Percentiles rank a stretch among this genome's conserved stretches.
Evolutionary conservation across 2,329 filamentous ascomycete species (phyloP).

Genomic region (Scedosporium dehoogii): DNA sequence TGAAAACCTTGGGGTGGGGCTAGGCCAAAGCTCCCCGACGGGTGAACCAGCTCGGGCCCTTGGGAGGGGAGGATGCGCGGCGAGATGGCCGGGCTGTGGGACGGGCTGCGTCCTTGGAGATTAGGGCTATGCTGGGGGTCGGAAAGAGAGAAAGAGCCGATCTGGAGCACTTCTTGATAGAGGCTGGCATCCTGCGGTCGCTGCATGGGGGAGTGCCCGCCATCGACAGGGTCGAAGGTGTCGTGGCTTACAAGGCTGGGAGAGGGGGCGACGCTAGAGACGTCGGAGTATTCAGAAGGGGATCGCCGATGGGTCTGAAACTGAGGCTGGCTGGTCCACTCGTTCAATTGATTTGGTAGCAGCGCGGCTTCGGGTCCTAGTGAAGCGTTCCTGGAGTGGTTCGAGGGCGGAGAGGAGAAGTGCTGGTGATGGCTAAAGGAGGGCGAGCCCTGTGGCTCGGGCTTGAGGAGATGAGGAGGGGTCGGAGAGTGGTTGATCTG

Average conservation of each 20-base stretch:
- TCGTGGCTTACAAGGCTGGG: conserved; percentile 73
- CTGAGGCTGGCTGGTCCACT: conserved; percentile 41
- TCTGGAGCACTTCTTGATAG: conserved; percentile 29
- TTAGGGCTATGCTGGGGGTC: conserved; percentile 56
- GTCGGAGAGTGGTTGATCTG: conserved; percentile 47
- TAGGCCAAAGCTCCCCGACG: conserved; percentile 32
- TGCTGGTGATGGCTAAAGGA: conserved; percentile 47
- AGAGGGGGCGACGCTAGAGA: conserved; percentile 76
- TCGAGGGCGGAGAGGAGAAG: conserved; percentile 38
- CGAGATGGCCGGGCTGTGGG: conserved; percentile 60
- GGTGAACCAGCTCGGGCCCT: conserved; percentile 41
- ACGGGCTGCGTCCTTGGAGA: conserved; percentile 67
- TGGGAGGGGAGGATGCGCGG: conserved; percentile 50
- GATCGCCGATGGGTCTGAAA: conserved; percentile 78
- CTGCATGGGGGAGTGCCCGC: conserved; percentile 72
- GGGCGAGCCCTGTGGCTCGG: conserved; percentile 38
- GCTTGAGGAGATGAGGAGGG: conserved; percentile 44
- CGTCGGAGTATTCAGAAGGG: conserved; percentile 86
- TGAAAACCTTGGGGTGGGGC: conserved; percentile 20
- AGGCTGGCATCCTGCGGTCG: conserved; percentile 56
- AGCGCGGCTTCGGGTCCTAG: conserved; percentile 48
- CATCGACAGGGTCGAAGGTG: conserved; percentile 62
- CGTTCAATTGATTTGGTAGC: conserved; percentile 38
- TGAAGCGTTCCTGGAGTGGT: conserved; percentile 46
- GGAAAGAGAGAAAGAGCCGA: conserved; percentile 72